Conservation (phyloP, 108 stramenopile species). For the Cyclotella sp. region DNA sequence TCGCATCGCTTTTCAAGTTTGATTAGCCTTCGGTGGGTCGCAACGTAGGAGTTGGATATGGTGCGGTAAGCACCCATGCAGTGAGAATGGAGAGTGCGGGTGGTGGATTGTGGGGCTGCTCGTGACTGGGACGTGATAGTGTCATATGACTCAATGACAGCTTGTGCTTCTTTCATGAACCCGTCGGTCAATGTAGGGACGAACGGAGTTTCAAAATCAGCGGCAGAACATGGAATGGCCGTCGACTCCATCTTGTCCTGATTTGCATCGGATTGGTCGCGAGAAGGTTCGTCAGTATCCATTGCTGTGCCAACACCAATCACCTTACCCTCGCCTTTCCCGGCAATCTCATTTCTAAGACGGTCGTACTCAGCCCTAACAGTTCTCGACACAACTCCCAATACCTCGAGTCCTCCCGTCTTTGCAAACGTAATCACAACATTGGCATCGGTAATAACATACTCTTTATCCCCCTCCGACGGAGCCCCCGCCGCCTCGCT, state of each 20-base stretch:
- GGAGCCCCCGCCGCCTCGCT: slow-evolving; percentile 72
- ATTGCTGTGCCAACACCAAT: not conserved
- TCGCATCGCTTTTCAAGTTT: slow-evolving; percentile 89
- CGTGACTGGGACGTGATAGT: slow-evolving; percentile 23
- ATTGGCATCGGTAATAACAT: slow-evolving; percentile 81
- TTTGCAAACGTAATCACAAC: slow-evolving; percentile 83
- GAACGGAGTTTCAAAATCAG: slow-evolving; percentile 26
- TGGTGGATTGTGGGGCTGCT: slow-evolving; percentile 31
- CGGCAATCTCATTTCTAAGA: slow-evolving; percentile 37
- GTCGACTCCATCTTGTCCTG: slow-evolving; percentile 10
- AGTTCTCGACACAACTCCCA: slow-evolving; percentile 60
- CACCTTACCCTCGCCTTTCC: slow-evolving; percentile 27
- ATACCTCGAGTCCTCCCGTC: slow-evolving; percentile 75
- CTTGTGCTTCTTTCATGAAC: slow-evolving; percentile 17
- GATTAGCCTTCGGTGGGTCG: slow-evolving; percentile 76
- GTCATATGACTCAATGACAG: slow-evolving; percentile 25
- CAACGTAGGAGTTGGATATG: slow-evolving; percentile 72
- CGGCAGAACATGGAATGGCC: not conserved
- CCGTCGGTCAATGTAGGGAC: slow-evolving; percentile 21
- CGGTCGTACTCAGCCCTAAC: slow-evolving; percentile 41
- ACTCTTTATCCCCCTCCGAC: slow-evolving; percentile 58
- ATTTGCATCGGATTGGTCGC: not conserved
- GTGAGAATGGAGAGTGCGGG: slow-evolving; percentile 51
- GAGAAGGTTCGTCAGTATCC: not conserved
- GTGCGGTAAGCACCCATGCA: slow-evolving; percentile 75